These are phyloP conservation scores for Teunomyces stri DNA, from an alignment of 805 yeast species.

Conservation along the genomic window DNA sequence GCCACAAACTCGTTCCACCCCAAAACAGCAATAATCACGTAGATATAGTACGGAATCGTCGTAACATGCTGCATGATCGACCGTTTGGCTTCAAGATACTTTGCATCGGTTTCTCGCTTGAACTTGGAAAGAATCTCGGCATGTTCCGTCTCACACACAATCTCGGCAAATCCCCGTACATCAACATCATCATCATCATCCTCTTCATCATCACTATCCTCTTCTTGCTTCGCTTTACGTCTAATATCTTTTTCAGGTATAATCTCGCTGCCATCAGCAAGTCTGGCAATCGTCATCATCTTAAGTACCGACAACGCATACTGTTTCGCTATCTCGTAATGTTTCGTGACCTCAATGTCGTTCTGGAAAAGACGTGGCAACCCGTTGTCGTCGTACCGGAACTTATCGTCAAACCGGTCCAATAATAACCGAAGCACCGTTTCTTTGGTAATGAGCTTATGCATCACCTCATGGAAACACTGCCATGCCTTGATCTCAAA, in stretches of 20 bases:
- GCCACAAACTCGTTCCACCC: slow-evolving; percentile 98
- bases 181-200: slow-evolving; percentile 22
- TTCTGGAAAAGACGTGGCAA: slow-evolving; percentile 80
- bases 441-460: slow-evolving; percentile 64
- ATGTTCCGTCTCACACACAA: slow-evolving; percentile 9
- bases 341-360: slow-evolving; percentile 66
- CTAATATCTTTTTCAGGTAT: slow-evolving; percentile 53
- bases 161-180: slow-evolving; percentile 12
- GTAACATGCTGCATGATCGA: slow-evolving; percentile 75
- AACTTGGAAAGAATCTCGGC: slow-evolving; percentile 56
- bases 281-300: slow-evolving; percentile 42
- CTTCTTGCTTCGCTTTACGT: slow-evolving; percentile 5
- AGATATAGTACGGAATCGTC: slow-evolving; percentile 81
- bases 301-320: slow-evolving; percentile 59
- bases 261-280: slow-evolving; percentile 53
- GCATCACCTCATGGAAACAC: slow-evolving; percentile 54
- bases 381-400: slow-evolving; percentile 80
- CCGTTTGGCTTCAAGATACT: slow-evolving; percentile 84
- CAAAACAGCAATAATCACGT: slow-evolving; percentile 64
- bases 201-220: slow-evolving; percentile 27
- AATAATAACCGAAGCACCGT: slow-evolving; percentile 62
- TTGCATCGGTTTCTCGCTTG: slow-evolving; percentile 72
- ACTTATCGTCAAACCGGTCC: slow-evolving; percentile 77
- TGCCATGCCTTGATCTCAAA: slow-evolving; percentile 65
- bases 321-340: slow-evolving; percentile 59